Base-by-base conservation (phyloP, 257 asterid species). In the Solanum sejunctum region DNA sequence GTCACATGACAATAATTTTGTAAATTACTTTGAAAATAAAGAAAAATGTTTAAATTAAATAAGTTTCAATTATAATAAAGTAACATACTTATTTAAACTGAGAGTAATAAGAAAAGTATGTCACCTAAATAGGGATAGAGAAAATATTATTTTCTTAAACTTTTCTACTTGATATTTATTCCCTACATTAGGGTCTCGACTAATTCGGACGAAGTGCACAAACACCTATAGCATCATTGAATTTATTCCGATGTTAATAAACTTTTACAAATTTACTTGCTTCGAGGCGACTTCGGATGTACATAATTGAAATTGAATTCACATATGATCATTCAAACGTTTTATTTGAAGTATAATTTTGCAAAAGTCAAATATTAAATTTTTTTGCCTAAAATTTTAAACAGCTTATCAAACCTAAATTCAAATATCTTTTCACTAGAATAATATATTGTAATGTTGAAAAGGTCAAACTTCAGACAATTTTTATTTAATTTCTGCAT, bases 211-310 rank as follows among this genome's bases (percentile, higher is more conserved):
- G 13, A 58, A 3, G n/a, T 58, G 66, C 66, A 20, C 13, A 58
- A 58, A 9, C 10, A 58, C 13, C 1, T 57, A 5, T 0, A 0
- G 9, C 6, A 2, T 4, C 28, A n/a, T 58, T 58, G 20, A 21
- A 41, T n/a, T 41, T 41, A 41, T 20, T 20, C 9, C 3, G 13
- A 9, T 4, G 28, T 58, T 57, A 1, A 57, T 28, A 28, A 28
- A 28, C 0, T 28, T 28, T 28, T 41, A 3, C 1, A 57, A 57
- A 0, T 57, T 21, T 18, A 8, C 1, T 0, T 18, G 6, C 0
- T 58, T 9, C 3, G 2, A 6, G 3, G 4, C 13, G 9, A 58
- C 1, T 20, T 8, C 0, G 9, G 7, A 20, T 2, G 6, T 10
- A 20, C 1, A 2, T 6, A 2, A 54, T 0, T 58, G 0, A 9